phyloP scores from a whole-genome alignment of 2,329 filamentous ascomycete genomes.

The Aspergillus sp. region DNA sequence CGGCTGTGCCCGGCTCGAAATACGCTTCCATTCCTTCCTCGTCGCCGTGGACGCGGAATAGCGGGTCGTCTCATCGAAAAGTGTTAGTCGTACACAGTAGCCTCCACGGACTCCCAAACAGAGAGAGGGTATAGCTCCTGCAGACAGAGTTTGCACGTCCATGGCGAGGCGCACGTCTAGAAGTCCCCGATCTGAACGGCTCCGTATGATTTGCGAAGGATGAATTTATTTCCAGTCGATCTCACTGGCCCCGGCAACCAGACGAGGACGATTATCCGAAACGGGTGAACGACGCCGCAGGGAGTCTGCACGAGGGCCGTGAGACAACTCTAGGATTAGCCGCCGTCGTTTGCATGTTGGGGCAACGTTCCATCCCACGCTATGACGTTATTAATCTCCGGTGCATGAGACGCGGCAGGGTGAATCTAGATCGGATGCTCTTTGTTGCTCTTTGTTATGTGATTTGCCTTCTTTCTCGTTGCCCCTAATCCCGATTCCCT shows the following conservation, averaged over 20 bases:
- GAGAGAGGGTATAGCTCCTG: background rate
- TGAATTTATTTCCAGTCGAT: background rate
- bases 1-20: background rate
- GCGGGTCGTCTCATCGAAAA: too few relatives aligned
- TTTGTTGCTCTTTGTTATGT: background rate
- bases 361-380: conserved; percentile 10
- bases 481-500: background rate
- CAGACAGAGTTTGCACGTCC: background rate
- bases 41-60: background rate
- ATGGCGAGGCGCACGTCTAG: background rate
- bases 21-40: background rate
- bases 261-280: conserved; percentile 1
- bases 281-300: conserved; percentile 4
- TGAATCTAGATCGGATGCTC: background rate
- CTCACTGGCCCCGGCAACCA: conserved; percentile 2
- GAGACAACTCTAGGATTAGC: conserved; percentile 6
- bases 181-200: background rate
- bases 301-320: conserved; percentile 6
- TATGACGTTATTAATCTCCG: conserved; percentile 13
- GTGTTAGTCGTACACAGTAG: too few relatives aligned
- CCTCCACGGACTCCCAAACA: too few relatives aligned
- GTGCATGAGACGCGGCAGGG: background rate
- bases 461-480: background rate
- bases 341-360: conserved; percentile 6
- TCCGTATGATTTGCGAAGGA: background rate